These are phyloP conservation scores for Sporisorium sorghi DNA, from an alignment of 1,284 basidiomycete genomes.

Conservation along the genomic window DNA sequence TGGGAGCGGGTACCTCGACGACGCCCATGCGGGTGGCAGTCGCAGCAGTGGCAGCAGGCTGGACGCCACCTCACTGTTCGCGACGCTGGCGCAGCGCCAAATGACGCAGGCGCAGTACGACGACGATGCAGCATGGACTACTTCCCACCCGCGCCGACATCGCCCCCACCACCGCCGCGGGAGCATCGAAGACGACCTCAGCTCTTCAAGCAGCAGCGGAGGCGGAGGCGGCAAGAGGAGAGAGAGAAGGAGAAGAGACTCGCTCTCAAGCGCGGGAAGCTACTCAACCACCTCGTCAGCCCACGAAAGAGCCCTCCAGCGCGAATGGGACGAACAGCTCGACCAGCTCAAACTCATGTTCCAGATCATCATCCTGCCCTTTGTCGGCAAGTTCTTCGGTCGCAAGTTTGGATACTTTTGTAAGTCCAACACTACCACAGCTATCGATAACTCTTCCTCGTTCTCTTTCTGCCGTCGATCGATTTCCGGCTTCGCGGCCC, in stretches of 20 bases:
- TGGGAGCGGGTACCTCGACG: slow-evolving; percentile 26
- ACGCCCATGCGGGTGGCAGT: background rate
- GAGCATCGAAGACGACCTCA: background rate
- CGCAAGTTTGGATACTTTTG: slow-evolving; percentile 45
- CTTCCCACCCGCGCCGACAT: background rate
- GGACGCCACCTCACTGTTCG: slow-evolving; percentile 18
- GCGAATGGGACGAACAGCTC: slow-evolving; percentile 54
- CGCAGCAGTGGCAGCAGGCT: too few species aligned
- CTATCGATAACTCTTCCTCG: too few species aligned
- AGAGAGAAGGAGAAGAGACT: background rate
- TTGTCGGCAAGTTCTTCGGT: slow-evolving; percentile 53
- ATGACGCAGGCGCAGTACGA: slow-evolving; percentile 19
- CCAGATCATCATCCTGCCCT: slow-evolving; percentile 53
- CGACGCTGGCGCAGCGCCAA: slow-evolving; percentile 18
- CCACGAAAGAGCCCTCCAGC: slow-evolving; percentile 22
- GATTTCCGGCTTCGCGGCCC: too few species aligned
- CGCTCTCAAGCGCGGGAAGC: background rate
- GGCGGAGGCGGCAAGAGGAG: background rate
- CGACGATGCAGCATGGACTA: slow-evolving; percentile 8
- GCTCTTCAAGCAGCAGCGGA: background rate
- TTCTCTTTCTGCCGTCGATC: too few species aligned
- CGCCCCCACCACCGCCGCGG: background rate
- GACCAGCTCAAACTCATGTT: slow-evolving; percentile 47
- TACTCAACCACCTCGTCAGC: slow-evolving; percentile 3
- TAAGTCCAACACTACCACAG: too few species aligned